Evolutionary conservation across 306 rosid genomes (phyloP), one percentile per base, ranked within the genome.

Genomic region (Vigna radiata): DNA sequence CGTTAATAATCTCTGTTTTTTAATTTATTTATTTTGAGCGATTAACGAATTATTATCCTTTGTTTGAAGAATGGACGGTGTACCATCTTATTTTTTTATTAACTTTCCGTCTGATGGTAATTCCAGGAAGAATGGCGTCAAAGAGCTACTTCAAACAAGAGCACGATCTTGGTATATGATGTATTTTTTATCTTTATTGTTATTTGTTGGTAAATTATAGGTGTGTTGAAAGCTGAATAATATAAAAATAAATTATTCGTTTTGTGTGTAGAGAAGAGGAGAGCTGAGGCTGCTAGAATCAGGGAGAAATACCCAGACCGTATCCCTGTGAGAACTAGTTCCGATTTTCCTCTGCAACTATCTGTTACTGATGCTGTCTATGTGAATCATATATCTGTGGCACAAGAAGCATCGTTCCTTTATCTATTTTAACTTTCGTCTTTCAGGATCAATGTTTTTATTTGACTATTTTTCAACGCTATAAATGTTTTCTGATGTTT

Each of bases 81-180:
- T 25, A 10, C 27, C 19, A 16, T 71, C 73, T 44, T 71, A n/a
- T 37, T 31, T 69, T 21, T 64, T 46, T 18, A 55, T 73, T 79
- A 81, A 69, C 72, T 77, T 59, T 52, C 7, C 72, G 27, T 37
- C 77, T 81, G 73, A 70, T 89, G 71, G 8, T 80, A 63, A 65
- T 88, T 87, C 48, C 92, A 91, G 91, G 85, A 41, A 73, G 68
- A 62, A 93, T 93, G 98, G 92, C 97, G 96, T 90, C 97, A 61
- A 93, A 79, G 91, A 91, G 98, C 78, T 93, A 90, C 86, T 93
- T 93, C 94, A 93, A 93, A 88, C 97, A 91, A 86, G 98, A 93
- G 81, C 96, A 93, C 79, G 98, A 93, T 87, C 89, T 93, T 81
- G 98, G 98, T 93, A 83, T 39, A 27, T 16, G 68, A 0, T 61